Base-by-base conservation (phyloP, 352 stramenopile genomes). In the Globisporangium sylvaticum region DNA sequence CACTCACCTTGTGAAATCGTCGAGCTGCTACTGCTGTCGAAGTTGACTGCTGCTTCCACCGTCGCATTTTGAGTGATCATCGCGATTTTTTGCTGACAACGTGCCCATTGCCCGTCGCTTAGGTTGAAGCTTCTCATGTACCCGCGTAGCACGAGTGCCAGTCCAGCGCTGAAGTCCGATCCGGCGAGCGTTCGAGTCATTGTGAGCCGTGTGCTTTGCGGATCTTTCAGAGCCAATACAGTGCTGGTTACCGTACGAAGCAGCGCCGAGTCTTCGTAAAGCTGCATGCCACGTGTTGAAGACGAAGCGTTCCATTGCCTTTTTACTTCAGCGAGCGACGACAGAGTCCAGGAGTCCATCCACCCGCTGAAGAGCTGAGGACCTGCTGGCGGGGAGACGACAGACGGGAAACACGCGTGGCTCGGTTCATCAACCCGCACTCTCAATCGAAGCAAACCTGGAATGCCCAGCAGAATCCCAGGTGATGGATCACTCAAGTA, bases 321-420 rank as follows among this genome's bases (percentile, higher is more conserved):
- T 12, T 64, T 69, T 44, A 81, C 65, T 22, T 78, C 67, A 4
- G 32, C 61, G 7, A 76, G 63, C n/a, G 74, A 76, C 7, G 79
- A 73, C 32, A 78, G 24, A 55, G 76, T 65, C 80, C 80, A 90
- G 2, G 68, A 22, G 31, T 83, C 77, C 44, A 85, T 69, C 82
- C 80, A 90, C 0, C 80, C 82, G 58, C 75, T 82, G 20, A 88
- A 62, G 25, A 70, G 44, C 15, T 81, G 57, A 0, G 74, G 62
- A 24, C 87, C 71, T 0, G 73, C 25, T 18, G 69, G 64, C 3
- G 75, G 57, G 0, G 52, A 53, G 1, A 44, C 58, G 0, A 65
- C 48, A 8, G 69, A 59, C 1, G 63, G 60, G 42, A 68, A 76
- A 24, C 81, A 90, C 18, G 81, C 80, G 4, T 25, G 31, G 5